phyloP scores from a whole-genome alignment of 179 eudicot species.

The Monotropa hypopitys region DNA sequence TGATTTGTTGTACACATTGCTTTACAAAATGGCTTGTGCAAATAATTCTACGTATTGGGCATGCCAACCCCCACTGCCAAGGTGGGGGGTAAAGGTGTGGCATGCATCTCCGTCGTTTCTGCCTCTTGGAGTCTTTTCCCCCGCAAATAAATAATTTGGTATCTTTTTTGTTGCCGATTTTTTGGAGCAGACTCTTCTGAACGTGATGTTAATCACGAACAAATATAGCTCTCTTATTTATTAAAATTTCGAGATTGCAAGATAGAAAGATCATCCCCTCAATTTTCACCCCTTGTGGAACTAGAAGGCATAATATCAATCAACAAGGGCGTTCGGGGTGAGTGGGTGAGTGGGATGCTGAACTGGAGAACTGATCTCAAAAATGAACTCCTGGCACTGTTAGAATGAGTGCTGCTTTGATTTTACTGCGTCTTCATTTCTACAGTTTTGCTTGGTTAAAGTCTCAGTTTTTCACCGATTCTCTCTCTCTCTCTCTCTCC shows the following conservation, averaged over 20 bases:
- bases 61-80: neutral
- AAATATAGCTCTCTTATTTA: neutral
- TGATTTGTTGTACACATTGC: neutral
- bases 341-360: neutral
- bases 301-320: neutral
- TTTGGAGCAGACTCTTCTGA: neutral
- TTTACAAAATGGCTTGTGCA: neutral
- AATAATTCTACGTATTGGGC: neutral
- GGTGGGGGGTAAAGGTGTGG: neutral
- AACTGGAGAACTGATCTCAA: neutral
- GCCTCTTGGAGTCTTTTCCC: neutral
- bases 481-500: neutral
- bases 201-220: neutral
- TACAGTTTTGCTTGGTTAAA: neutral
- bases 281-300: neutral
- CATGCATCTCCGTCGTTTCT: neutral
- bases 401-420: neutral
- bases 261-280: neutral
- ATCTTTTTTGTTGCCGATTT: neutral
- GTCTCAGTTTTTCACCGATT: slow-evolving; percentile 4
- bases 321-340: neutral
- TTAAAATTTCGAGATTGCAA: neutral
- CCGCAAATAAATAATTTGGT: neutral
- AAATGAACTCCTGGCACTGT: neutral
- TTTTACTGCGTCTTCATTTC: slow-evolving; percentile 1